These are phyloP conservation scores for Anisodus tanguticus DNA, from an alignment of 257 asterid genomes.

Conservation along the genomic window DNA sequence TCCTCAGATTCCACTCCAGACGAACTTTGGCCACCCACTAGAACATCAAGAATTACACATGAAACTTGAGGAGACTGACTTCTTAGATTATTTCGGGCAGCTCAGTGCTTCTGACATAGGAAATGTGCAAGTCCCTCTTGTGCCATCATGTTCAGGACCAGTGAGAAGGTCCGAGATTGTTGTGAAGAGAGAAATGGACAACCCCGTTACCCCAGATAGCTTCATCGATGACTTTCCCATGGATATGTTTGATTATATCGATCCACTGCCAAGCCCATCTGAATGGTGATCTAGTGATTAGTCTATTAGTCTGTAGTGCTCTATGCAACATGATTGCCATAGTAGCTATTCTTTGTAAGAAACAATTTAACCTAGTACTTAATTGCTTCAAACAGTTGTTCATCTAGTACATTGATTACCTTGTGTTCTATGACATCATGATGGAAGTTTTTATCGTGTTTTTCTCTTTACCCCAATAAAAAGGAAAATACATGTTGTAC, in stretches of 20 bases:
- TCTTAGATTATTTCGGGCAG: conserved; percentile 55
- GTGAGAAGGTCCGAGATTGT: conserved; percentile 30
- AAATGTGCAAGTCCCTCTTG: conserved; percentile 39
- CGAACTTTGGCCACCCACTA: conserved; percentile 44
- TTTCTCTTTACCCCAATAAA: too few species aligned
- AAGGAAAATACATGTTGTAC: too few species aligned
- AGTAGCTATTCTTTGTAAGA: neutral
- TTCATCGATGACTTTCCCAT: conserved; percentile 70
- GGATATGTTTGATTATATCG: conserved; percentile 70
- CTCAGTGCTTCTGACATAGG: conserved; percentile 43
- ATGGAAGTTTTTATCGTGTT: too few species aligned
- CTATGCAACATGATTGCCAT: conserved; percentile 14
- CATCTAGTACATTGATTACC: neutral
- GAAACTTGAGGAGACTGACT: conserved; percentile 50
- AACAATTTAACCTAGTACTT: conserved; percentile 3
- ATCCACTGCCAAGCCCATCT: conserved; percentile 71
- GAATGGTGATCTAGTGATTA: conserved; percentile 49
- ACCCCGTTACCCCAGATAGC: conserved; percentile 46
- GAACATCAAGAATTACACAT: conserved; percentile 49
- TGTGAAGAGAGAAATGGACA: conserved; percentile 33
- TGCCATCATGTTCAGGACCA: conserved; percentile 42
- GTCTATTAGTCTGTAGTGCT: neutral
- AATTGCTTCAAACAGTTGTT: neutral
- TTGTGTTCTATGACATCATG: neutral
- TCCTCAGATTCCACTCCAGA: conserved; percentile 48